phyloP scores from a whole-genome alignment of 768 basidiomycete genomes.

The Amyloporia xantha region DNA sequence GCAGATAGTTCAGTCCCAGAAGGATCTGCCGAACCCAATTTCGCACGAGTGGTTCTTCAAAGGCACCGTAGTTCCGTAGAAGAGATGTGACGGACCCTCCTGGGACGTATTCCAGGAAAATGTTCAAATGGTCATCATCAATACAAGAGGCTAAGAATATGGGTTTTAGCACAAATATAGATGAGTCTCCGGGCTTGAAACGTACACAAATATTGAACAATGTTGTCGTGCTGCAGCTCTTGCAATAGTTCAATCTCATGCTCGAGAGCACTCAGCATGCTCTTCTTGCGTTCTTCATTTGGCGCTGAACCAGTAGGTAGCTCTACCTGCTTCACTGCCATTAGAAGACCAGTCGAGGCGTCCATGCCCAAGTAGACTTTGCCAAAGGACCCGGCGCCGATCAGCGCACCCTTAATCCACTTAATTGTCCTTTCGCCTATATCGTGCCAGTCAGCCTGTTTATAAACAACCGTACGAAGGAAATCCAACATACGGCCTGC shows the following conservation, averaged over 20 bases:
- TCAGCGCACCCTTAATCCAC: constrained; percentile 96
- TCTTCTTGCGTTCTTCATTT: constrained; percentile 89
- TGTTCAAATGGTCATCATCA: constrained; percentile 87
- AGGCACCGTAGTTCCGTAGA: constrained; percentile 86
- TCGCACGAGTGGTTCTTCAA: constrained; percentile 86
- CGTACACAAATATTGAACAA: constrained; percentile 97
- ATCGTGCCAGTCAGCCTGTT: constrained; percentile 3
- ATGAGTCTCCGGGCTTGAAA: too few species aligned
- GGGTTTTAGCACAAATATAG: constrained; percentile 1
- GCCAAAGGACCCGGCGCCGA: constrained; percentile 92
- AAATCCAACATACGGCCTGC: constrained; percentile 37
- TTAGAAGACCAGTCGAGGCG: constrained; percentile 79
- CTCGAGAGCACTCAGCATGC: constrained; percentile 88
- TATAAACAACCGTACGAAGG: constrained; percentile 2
- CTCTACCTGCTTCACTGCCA: constrained; percentile 98
- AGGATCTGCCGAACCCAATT: constrained; percentile 92
- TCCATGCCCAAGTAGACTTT: constrained; percentile 97
- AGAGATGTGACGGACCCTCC: constrained; percentile 91
- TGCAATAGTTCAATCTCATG: constrained; percentile 92
- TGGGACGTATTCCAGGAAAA: constrained; percentile 95
- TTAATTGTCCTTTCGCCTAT: constrained; percentile 60
- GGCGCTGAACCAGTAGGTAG: constrained; percentile 76
- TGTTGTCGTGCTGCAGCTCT: constrained; percentile 89
- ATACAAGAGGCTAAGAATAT: constrained; percentile 74
- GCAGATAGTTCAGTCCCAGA: constrained; percentile 82